Evolutionary conservation across 306 rosid genomes (phyloP).

Genomic region (Vigna unguiculata): DNA sequence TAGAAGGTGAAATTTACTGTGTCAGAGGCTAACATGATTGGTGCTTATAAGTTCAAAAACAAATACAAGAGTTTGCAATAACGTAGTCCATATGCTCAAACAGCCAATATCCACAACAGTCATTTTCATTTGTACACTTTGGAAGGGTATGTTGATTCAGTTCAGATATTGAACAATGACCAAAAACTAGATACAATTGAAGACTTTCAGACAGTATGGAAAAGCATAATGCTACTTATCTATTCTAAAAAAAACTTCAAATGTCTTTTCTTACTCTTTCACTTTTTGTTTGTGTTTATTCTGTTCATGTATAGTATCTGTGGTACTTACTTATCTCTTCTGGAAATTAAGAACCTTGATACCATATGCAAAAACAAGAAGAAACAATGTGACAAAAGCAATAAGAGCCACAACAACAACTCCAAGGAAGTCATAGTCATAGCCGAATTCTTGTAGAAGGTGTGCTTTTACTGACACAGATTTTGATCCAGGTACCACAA

Average conservation of each 20-base stretch:
- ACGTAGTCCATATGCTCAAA: neutral
- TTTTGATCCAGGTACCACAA: constrained; percentile 52
- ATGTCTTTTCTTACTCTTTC: neutral
- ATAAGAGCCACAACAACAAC: constrained; percentile 57
- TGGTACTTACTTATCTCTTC: constrained; percentile 48
- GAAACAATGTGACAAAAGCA: constrained; percentile 50
- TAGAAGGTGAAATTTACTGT: no score
- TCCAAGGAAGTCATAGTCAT: constrained; percentile 57
- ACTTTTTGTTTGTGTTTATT: neutral
- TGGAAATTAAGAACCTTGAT: constrained; percentile 65
- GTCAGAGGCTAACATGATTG: no score
- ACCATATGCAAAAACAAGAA: constrained; percentile 58
- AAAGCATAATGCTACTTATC: neutral
- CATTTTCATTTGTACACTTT: neutral
- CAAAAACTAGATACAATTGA: constrained; percentile 6
- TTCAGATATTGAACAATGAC: neutral
- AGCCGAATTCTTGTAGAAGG: constrained; percentile 49
- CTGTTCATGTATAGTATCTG: constrained; percentile 12
- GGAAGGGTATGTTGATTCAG: neutral
- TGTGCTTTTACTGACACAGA: constrained; percentile 45
- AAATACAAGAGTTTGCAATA: no score
- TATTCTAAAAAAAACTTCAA: neutral
- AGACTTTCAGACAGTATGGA: constrained; percentile 1
- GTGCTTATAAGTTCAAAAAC: no score
- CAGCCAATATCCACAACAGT: neutral